These are phyloP conservation scores for Microglena sp. DNA, from an alignment of 139 green algal species.

Conservation along the genomic window DNA sequence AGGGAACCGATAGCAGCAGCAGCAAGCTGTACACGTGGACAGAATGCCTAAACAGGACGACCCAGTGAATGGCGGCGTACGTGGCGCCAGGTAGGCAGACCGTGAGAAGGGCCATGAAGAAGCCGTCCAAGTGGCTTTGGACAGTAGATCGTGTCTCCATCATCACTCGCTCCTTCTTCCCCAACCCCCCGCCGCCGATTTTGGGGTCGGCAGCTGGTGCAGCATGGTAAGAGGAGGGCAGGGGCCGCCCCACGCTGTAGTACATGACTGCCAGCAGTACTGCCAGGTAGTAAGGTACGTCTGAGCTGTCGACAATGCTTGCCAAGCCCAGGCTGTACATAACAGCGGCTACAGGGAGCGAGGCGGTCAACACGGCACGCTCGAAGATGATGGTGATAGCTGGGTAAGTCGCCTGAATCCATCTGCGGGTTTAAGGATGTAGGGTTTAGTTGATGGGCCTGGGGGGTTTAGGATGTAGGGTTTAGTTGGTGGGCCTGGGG, in stretches of 20 bases:
- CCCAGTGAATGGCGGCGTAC: conserved; percentile 56
- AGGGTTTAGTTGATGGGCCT: too few species aligned
- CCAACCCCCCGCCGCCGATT: conserved; percentile 3
- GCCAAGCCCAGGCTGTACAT: conserved; percentile 51
- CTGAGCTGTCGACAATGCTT: conserved; percentile 27
- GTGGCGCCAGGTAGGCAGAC: conserved; percentile 41
- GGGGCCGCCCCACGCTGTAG: conserved; percentile 58
- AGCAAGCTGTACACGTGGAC: conserved; percentile 68
- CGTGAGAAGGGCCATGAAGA: conserved; percentile 21
- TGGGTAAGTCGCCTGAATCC: conserved; percentile 11
- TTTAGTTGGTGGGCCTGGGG: too few species aligned
- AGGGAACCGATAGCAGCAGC: conserved; percentile 47
- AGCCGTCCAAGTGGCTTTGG: conserved; percentile 7
- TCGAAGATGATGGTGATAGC: conserved; percentile 49
- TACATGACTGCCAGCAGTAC: conserved; percentile 55
- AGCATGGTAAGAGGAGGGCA: conserved; percentile 62
- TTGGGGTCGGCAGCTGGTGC: not conserved
- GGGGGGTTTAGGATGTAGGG: too few species aligned
- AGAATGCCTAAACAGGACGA: conserved; percentile 29
- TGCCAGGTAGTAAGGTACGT: conserved; percentile 78
- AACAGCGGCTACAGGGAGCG: conserved; percentile 55
- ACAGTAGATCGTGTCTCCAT: not conserved
- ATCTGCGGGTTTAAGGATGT: too few species aligned
- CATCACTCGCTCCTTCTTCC: not conserved
- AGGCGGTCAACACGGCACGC: conserved; percentile 28